Conservation (phyloP, 768 basidiomycete species). For the Xerocomus brunneocitrinus region DNA sequence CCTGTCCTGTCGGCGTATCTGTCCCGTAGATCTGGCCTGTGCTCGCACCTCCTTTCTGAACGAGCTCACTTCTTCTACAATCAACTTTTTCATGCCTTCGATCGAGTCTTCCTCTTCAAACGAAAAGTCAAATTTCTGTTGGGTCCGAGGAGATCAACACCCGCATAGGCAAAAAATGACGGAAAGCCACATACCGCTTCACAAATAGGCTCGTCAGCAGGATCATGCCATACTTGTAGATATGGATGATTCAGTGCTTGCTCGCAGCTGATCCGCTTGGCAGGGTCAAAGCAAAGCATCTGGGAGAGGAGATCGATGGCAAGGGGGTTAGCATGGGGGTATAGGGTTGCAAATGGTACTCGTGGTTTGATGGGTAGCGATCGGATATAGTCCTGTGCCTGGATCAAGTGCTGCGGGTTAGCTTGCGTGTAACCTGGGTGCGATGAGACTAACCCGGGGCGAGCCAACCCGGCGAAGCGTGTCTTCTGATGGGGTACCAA, state of each 20-base stretch:
- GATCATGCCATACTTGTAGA: slow-evolving; percentile 96
- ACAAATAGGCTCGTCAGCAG: slow-evolving; percentile 87
- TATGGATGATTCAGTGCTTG: slow-evolving; percentile 95
- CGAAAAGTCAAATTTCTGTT: slow-evolving; percentile 87
- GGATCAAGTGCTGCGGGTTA: slow-evolving; percentile 8
- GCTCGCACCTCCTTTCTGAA: slow-evolving; percentile 89
- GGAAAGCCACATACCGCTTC: slow-evolving; percentile 50
- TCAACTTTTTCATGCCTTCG: slow-evolving; percentile 95
- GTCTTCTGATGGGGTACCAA: slow-evolving; percentile 97
- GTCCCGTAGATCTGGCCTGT: slow-evolving; percentile 70
- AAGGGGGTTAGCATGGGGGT: slow-evolving; percentile 89
- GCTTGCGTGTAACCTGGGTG: not conserved
- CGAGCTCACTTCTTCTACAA: slow-evolving; percentile 84
- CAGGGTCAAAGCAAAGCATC: slow-evolving; percentile 94
- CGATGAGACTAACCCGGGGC: slow-evolving; percentile 61
- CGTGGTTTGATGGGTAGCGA: slow-evolving; percentile 96
- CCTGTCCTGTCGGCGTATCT: slow-evolving; percentile 78
- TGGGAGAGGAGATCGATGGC: slow-evolving; percentile 90
- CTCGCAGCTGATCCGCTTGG: slow-evolving; percentile 93
- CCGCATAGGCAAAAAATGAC: not conserved
- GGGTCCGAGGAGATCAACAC: not conserved
- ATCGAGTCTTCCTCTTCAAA: slow-evolving; percentile 97
- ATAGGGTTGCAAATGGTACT: slow-evolving; percentile 86
- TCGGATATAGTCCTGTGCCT: slow-evolving; percentile 98
- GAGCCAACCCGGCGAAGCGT: slow-evolving; percentile 94